Evolutionary conservation across 306 rosid genomes (phyloP).

Genomic region (Benincasa hispida): DNA sequence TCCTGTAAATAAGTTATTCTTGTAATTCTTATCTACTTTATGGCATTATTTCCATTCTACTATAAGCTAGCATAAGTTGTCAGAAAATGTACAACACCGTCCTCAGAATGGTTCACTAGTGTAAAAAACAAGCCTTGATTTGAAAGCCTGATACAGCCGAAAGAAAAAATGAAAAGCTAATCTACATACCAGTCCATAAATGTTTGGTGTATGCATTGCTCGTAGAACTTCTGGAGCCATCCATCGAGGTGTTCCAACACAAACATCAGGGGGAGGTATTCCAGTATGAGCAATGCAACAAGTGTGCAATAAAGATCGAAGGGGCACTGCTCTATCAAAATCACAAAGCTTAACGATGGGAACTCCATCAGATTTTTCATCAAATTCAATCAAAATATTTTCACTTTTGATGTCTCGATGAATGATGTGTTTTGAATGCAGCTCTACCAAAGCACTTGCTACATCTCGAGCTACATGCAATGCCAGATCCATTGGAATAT

Average conservation of each 20-base stretch:
- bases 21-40: not conserved
- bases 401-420: conserved; percentile 96
- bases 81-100: not conserved
- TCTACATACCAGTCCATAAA: conserved; percentile 71
- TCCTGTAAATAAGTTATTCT: no score
- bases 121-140: not conserved
- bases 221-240: conserved; percentile 96
- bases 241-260: conserved; percentile 98
- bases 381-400: conserved; percentile 70
- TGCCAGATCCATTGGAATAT: conserved; percentile 50
- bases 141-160: not conserved
- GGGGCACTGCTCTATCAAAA: conserved; percentile 93
- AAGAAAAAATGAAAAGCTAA: not conserved
- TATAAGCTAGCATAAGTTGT: not conserved
- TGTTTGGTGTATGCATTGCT: conserved; percentile 44
- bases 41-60: not conserved
- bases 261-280: conserved; percentile 58
- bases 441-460: conserved; percentile 66
- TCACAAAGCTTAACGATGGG: conserved; percentile 88
- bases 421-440: conserved; percentile 83
- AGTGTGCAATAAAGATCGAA: conserved; percentile 60
- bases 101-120: not conserved
- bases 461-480: conserved; percentile 65
- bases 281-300: conserved; percentile 87
- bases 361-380: conserved; percentile 56